Percentiles rank a stretch among this genome's conserved stretches.
Evolutionary conservation across 164 flowering plant genomes (phyloP).

Genomic region (Aristolochia contorta): DNA sequence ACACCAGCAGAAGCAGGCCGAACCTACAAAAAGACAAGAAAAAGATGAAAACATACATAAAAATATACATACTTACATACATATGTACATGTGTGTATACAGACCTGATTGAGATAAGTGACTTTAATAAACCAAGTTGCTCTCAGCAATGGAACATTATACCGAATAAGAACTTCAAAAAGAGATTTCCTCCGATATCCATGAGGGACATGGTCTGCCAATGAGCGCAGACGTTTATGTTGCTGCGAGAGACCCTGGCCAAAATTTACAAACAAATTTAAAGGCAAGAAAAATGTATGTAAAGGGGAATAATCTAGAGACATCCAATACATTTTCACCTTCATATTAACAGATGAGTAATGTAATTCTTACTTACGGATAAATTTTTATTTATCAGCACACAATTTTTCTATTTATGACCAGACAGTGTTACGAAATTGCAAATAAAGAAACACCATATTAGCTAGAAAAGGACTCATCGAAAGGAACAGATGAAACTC

Average conservation of each 20-base stretch:
- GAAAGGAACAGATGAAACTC: neutral
- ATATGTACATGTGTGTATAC: neutral
- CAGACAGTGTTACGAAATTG: neutral
- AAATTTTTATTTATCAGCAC: too few relatives aligned
- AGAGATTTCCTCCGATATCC: conserved; percentile 66
- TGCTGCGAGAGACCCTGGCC: conserved; percentile 84
- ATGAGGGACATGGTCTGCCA: conserved; percentile 92
- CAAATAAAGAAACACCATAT: neutral
- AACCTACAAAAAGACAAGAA: conserved; percentile 45
- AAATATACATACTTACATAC: neutral
- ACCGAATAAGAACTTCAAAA: conserved; percentile 83
- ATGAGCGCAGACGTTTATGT: conserved; percentile 70
- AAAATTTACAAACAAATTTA: neutral
- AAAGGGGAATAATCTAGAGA: neutral
- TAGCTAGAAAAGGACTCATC: neutral
- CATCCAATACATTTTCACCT: neutral
- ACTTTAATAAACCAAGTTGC: conserved; percentile 99
- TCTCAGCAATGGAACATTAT: conserved; percentile 86
- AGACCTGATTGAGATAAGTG: conserved; percentile 59
- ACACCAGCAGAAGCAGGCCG: conserved; percentile 47
- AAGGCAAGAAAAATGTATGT: too few relatives aligned
- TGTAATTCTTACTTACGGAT: neutral
- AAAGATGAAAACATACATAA: conserved; percentile 2
- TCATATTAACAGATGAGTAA: neutral
- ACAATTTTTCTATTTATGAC: neutral